Percentiles rank a stretch among this genome's conserved stretches.
Evolutionary conservation across 345 rosid genomes (phyloP).

Genomic region (Alliaria petiolata): DNA sequence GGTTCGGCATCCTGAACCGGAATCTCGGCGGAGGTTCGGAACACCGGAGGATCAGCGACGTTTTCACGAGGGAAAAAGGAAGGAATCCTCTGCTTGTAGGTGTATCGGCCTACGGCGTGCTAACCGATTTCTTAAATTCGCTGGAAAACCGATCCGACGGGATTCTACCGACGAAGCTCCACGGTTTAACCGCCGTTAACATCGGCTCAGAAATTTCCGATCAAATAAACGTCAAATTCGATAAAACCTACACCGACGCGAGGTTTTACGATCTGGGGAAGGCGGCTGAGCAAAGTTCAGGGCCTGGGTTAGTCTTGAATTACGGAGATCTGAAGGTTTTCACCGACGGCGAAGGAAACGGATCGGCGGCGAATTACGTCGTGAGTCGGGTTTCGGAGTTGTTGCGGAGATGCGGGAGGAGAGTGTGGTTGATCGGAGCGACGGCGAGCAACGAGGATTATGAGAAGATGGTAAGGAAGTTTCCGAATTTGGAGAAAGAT

Average conservation of each 20-base stretch:
- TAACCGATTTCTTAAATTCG: slow-evolving; percentile 41
- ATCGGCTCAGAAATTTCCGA: slow-evolving; percentile 41
- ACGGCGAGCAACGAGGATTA: slow-evolving; percentile 56
- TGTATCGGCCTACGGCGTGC: slow-evolving; percentile 46
- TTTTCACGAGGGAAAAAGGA: slow-evolving; percentile 44
- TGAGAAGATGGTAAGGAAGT: slow-evolving; percentile 46
- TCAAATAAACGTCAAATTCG: slow-evolving; percentile 32
- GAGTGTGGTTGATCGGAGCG: slow-evolving; percentile 65
- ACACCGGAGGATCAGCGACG: slow-evolving; percentile 50
- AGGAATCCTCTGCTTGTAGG: slow-evolving; percentile 82
- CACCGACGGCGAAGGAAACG: slow-evolving; percentile 13
- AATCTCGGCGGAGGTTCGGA: slow-evolving; percentile 49
- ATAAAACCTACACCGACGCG: slow-evolving; percentile 25
- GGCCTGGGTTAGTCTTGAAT: slow-evolving; percentile 52
- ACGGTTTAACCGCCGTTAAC: slow-evolving; percentile 40
- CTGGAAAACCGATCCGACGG: slow-evolving; percentile 35
- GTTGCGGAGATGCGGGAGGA: slow-evolving; percentile 40
- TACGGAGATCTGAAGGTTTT: slow-evolving; percentile 60
- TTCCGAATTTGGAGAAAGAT: slow-evolving; percentile 57
- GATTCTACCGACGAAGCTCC: slow-evolving; percentile 36
- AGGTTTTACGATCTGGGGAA: slow-evolving; percentile 48
- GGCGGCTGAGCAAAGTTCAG: slow-evolving; percentile 35
- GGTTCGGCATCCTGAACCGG: slow-evolving; percentile 39
- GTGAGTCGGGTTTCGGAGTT: slow-evolving; percentile 48
- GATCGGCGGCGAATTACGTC: slow-evolving; percentile 33